These are phyloP conservation scores for Helminthosporium solani DNA, from an alignment of 2,329 filamentous ascomycete genomes.

Conservation along the genomic window DNA sequence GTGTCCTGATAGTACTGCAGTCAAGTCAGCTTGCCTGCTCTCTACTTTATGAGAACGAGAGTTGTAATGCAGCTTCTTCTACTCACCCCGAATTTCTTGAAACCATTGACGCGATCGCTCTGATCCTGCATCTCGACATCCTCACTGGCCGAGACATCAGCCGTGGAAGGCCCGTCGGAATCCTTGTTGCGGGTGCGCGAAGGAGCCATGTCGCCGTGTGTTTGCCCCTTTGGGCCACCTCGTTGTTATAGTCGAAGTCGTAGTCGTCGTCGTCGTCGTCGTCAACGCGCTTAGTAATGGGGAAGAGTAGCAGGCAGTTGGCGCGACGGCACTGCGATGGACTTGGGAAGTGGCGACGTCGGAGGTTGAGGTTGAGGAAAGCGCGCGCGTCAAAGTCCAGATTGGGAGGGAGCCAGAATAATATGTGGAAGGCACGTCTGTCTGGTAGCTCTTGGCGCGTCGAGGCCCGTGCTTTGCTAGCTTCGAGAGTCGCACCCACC, in stretches of 20 bases:
- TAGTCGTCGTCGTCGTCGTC: no score
- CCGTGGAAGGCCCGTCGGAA: slow-evolving; percentile 39
- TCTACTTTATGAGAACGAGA: no score
- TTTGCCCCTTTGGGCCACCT: slow-evolving; percentile 39
- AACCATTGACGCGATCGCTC: slow-evolving; percentile 33
- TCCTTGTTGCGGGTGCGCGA: slow-evolving; percentile 38
- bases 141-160: slow-evolving; percentile 40
- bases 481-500: no score
- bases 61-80: background rate
- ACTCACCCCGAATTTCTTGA: slow-evolving; percentile 40
- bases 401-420: background rate
- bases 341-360: background rate
- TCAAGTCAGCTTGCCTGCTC: slow-evolving; percentile 25
- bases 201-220: slow-evolving; percentile 34
- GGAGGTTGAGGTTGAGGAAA: no score
- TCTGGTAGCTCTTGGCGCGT: background rate
- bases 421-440: background rate
- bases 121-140: slow-evolving; percentile 43
- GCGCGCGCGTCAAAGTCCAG: background rate
- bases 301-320: no score
- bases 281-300: no score
- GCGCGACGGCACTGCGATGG: background rate
- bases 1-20: slow-evolving; percentile 57
- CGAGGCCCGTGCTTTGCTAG: background rate
- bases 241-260: background rate